Evolutionary conservation across 164 flowering plant species (phyloP), one percentile per base, ranked within the genome.

Genomic region (Piper longum): DNA sequence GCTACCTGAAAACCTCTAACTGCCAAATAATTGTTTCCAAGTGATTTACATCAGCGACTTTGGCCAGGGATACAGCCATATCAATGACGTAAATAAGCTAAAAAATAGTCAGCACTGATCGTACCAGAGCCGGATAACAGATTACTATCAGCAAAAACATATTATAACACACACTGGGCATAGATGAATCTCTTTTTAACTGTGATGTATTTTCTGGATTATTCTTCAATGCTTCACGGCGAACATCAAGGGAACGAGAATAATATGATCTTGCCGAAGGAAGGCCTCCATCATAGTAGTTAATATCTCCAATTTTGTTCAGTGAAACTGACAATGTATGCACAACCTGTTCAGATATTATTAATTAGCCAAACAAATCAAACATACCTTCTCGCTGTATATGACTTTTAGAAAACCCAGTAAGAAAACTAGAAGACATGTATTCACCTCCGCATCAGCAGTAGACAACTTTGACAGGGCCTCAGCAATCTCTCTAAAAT

Each of bases 291-390:
- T 75, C 91, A 71, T 91, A 86, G 65, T 91, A 95, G 71, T 89
- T 91, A 17, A 91, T 85, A 78, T 95, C 99, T 61, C 99, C 99
- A 75, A 95, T 83, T 76, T 95, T 95, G 73, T 95, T 95, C 41
- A 91, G 87, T 44, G 99, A 95, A 57, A 95, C 96, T 72, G 96
- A 95, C 52, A 95, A 85, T 5, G 99, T 89, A 73, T 91, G 99
- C 56, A 71, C 76, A 60, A 95, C 78, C 99, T 95, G 86, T 44
- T 11, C 12, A 57, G 14, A 57, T 41, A 8, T 26, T 16, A 36
- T 7, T 57, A 5, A 36, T 13, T 16, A 57, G 8, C 8, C 12
- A 11, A 57, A 36, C 2, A 41, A 26, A 26, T 26, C 16, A 13
- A 7, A 36, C 36, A 26, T 26, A 26, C 36, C 36, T 26, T 26